Conservation (phyloP, 805 yeast genomes). For the Hanseniaspora hatyaiensis region DNA sequence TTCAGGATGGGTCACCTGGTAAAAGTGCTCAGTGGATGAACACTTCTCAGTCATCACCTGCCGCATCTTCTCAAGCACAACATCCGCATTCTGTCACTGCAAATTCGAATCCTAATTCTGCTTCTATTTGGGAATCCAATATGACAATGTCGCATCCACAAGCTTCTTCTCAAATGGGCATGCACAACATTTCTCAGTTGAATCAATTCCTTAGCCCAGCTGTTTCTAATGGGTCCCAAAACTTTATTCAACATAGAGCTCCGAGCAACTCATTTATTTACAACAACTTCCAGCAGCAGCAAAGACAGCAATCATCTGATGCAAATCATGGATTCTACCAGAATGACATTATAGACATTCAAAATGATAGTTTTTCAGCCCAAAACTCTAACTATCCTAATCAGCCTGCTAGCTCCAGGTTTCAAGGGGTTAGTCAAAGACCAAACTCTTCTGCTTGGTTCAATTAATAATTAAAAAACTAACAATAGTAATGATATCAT, state of each 20-base stretch:
- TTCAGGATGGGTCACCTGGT: conserved; percentile 4
- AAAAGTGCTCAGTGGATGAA: not conserved
- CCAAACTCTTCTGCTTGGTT: conserved; percentile 11
- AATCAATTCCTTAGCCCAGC: conserved; percentile 7
- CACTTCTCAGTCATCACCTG: not conserved
- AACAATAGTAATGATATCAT: not conserved
- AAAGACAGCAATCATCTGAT: not conserved
- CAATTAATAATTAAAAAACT: not conserved
- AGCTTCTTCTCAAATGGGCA: not conserved
- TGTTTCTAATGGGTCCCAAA: not conserved
- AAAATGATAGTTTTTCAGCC: too few relatives aligned
- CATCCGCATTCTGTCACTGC: too few relatives aligned
- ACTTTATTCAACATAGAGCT: not conserved
- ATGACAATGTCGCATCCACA: not conserved
- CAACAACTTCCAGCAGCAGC: conserved; percentile 8
- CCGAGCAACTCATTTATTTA: not conserved
- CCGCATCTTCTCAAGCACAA: not conserved
- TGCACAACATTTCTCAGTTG: conserved; percentile 11
- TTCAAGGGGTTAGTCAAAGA: not conserved
- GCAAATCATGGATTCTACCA: not conserved
- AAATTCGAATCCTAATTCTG: too few relatives aligned
- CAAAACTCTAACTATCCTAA: not conserved
- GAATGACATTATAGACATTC: not conserved
- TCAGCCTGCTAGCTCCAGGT: not conserved
- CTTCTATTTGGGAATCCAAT: conserved; percentile 4